A percentile compares a stretch with the other conserved stretches of the same genome.
phyloP scores from a whole-genome alignment of 495 filamentous ascomycete species.

The Penicillium argentinense region DNA sequence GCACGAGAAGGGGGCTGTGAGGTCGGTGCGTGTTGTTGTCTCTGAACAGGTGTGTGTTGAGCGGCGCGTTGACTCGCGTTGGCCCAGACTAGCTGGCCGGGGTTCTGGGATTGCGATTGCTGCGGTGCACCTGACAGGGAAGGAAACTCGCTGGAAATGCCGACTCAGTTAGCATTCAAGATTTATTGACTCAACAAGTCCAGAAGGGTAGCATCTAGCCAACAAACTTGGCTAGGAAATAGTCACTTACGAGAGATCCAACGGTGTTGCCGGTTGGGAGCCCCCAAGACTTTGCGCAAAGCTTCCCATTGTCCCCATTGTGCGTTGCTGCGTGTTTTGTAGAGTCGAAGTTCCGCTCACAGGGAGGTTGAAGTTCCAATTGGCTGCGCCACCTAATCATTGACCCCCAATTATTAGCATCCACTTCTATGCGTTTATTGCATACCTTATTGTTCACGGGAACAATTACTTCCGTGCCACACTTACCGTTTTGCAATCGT shows the following conservation, averaged over 20 bases:
- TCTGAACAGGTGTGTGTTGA: slow-evolving; percentile 64
- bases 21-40: slow-evolving; percentile 59
- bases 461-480: slow-evolving; percentile 54
- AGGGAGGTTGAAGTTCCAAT: slow-evolving; percentile 76
- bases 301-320: slow-evolving; percentile 61
- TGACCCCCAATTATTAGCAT: slow-evolving; percentile 35
- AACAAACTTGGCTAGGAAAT: too few species aligned
- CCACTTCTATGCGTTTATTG: slow-evolving; percentile 10
- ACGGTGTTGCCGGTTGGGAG: slow-evolving; percentile 69
- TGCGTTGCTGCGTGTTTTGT: slow-evolving; percentile 59
- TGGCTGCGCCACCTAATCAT: slow-evolving; percentile 60
- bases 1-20: slow-evolving; percentile 47
- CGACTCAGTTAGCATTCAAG: slow-evolving; percentile 17
- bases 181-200: slow-evolving; percentile 5
- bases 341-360: slow-evolving; percentile 66
- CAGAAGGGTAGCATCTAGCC: slow-evolving; percentile 3
- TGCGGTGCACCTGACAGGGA: slow-evolving; percentile 73
- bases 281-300: slow-evolving; percentile 82
- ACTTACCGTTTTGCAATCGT: slow-evolving; percentile 73
- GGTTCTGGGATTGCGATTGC: slow-evolving; percentile 58
- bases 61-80: slow-evolving; percentile 55
- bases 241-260: slow-evolving; percentile 78
- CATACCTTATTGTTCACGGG: slow-evolving; percentile 1
- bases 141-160: slow-evolving; percentile 70
- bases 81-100: slow-evolving; percentile 67